phyloP scores from a whole-genome alignment of 768 basidiomycete genomes.

The Serendipita vermifera region DNA sequence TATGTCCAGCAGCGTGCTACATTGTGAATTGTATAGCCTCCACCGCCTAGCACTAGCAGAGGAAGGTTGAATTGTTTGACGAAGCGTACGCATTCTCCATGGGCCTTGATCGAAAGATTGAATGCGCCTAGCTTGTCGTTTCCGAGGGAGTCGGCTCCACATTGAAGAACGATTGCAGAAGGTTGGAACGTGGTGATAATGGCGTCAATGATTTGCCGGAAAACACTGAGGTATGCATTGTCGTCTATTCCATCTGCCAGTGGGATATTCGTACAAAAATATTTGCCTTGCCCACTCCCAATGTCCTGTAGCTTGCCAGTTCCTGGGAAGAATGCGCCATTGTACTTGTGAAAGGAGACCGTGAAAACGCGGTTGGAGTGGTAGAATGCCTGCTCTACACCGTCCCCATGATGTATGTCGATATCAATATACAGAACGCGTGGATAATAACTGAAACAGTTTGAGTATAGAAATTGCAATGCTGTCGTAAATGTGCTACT shows the following conservation, averaged over 20 bases:
- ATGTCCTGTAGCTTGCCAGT: slow-evolving; percentile 95
- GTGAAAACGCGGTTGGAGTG: slow-evolving; percentile 98
- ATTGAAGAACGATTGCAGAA: slow-evolving; percentile 84
- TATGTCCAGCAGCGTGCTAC: slow-evolving; percentile 99
- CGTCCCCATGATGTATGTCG: slow-evolving; percentile 97
- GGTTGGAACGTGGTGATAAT: slow-evolving; percentile 82
- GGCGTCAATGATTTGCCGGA: slow-evolving; percentile 93
- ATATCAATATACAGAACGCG: slow-evolving; percentile 98
- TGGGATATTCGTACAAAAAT: slow-evolving; percentile 92
- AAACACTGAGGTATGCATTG: slow-evolving; percentile 88
- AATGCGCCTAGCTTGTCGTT: slow-evolving; percentile 93
- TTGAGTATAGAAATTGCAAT: slow-evolving; percentile 4
- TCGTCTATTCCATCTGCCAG: slow-evolving; percentile 94
- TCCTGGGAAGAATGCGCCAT: slow-evolving; percentile 95
- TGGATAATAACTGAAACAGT: slow-evolving; percentile 57
- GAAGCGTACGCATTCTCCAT: slow-evolving; percentile 96
- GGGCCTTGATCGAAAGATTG: slow-evolving; percentile 93
- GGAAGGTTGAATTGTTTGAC: slow-evolving; percentile 88
- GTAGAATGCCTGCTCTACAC: slow-evolving; percentile 96
- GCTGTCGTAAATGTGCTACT: background rate
- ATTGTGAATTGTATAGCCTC: slow-evolving; percentile 94
- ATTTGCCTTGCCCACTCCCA: slow-evolving; percentile 74
- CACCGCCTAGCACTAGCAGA: slow-evolving; percentile 82
- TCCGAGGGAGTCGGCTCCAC: slow-evolving; percentile 92
- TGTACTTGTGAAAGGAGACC: slow-evolving; percentile 98